Evolutionary conservation across 1,139 yeast species (phyloP).

Genomic region (Debaryomyces singareniensis): DNA sequence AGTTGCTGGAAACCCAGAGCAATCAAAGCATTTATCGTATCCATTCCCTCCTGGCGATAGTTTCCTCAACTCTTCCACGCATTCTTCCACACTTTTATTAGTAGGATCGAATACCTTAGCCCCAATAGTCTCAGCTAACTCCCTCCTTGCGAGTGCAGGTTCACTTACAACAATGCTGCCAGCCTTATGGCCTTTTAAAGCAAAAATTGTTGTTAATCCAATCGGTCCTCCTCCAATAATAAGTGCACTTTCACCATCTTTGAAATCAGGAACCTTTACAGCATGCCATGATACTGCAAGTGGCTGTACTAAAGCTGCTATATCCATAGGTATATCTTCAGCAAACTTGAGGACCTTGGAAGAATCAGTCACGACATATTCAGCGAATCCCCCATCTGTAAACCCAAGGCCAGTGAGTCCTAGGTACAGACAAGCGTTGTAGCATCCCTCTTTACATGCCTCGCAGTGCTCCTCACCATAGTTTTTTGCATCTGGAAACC

Average conservation of each 20-base stretch:
- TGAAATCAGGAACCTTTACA: slow-evolving; percentile 33
- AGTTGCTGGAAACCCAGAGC: slow-evolving; percentile 55
- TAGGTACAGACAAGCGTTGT: slow-evolving; percentile 41
- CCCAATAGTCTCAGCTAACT: slow-evolving; percentile 45
- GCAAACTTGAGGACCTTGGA: slow-evolving; percentile 42
- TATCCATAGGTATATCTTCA: slow-evolving; percentile 36
- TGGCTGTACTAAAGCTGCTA: slow-evolving; percentile 52
- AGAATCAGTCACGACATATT: slow-evolving; percentile 42
- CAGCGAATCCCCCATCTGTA: slow-evolving; percentile 45
- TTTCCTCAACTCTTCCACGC: slow-evolving; percentile 25
- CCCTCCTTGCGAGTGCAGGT: slow-evolving; percentile 51
- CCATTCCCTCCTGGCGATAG: slow-evolving; percentile 47
- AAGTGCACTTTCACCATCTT: slow-evolving; percentile 42
- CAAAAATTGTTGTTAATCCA: slow-evolving; percentile 51
- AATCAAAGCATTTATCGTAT: slow-evolving; percentile 52
- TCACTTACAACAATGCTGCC: slow-evolving; percentile 51
- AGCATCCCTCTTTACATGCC: slow-evolving; percentile 32
- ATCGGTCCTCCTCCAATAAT: slow-evolving; percentile 62
- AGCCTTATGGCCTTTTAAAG: slow-evolving; percentile 51
- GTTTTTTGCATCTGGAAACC: slow-evolving; percentile 41
- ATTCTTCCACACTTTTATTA: slow-evolving; percentile 21
- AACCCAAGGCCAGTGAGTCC: slow-evolving; percentile 43
- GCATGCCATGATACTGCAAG: slow-evolving; percentile 59
- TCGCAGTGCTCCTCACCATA: slow-evolving; percentile 19
- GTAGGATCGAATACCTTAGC: slow-evolving; percentile 46